Evolutionary conservation across 2,329 filamentous ascomycete species (phyloP).

Genomic region (Xylaria sp.): DNA sequence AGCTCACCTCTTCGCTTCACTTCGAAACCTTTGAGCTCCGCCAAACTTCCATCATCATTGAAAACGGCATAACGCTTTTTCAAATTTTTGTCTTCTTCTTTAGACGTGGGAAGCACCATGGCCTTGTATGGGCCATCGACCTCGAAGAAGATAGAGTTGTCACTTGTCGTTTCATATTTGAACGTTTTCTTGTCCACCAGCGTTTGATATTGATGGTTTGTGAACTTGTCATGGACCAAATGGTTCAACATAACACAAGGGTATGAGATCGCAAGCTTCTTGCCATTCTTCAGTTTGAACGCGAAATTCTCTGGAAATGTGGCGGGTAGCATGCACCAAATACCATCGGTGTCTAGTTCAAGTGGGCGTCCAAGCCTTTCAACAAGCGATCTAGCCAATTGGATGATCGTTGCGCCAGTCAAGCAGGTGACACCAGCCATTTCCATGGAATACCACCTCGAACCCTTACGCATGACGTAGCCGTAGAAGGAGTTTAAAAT

Average conservation of each 20-base stretch:
- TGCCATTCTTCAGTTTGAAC: slow-evolving; percentile 94
- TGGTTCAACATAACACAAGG: slow-evolving; percentile 99
- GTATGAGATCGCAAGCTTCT: slow-evolving; percentile 96
- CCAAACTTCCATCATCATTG: slow-evolving; percentile 95
- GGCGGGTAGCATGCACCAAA: slow-evolving; percentile 98
- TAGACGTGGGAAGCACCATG: slow-evolving; percentile 96
- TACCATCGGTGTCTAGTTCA: slow-evolving; percentile 97
- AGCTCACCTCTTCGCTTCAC: slow-evolving; percentile 97
- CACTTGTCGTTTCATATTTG: slow-evolving; percentile 95
- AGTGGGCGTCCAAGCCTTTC: slow-evolving; percentile 92
- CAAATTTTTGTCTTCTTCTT: slow-evolving; percentile 99
- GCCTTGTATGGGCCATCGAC: slow-evolving; percentile 97
- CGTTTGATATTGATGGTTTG: slow-evolving; percentile 97
- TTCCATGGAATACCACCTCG: slow-evolving; percentile 98
- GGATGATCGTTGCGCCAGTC: slow-evolving; percentile 95
- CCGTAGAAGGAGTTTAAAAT: slow-evolving; percentile 99
- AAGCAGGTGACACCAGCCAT: slow-evolving; percentile 99
- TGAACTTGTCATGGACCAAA: slow-evolving; percentile 92
- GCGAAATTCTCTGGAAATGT: slow-evolving; percentile 96
- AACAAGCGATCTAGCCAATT: slow-evolving; percentile 92
- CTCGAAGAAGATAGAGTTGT: slow-evolving; percentile 99
- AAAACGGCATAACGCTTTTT: slow-evolving; percentile 99
- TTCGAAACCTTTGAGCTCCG: slow-evolving; percentile 97
- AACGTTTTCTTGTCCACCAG: slow-evolving; percentile 81
- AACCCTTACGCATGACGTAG: slow-evolving; percentile 99